These are phyloP conservation scores for Colletotrichum sp. DNA, from an alignment of 2,329 filamentous ascomycete genomes.

Conservation along the genomic window DNA sequence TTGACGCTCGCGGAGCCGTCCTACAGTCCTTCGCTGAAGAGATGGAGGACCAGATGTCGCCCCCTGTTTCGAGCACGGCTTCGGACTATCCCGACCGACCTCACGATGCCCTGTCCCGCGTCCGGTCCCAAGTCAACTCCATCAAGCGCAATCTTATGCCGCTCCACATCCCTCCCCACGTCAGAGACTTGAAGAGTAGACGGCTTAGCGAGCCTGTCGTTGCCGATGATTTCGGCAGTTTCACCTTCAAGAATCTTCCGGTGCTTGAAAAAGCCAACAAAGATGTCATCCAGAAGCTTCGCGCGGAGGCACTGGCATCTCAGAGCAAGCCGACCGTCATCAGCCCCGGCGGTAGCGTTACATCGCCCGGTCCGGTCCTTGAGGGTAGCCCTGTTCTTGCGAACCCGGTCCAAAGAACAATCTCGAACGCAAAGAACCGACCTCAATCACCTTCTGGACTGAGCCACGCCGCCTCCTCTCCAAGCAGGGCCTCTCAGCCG, in stretches of 20 bases:
- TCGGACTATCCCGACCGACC: constrained; percentile 87
- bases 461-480: constrained; percentile 83
- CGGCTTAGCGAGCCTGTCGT: constrained; percentile 89
- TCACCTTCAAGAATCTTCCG: constrained; percentile 95
- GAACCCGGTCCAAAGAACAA: constrained; percentile 78
- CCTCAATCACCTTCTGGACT: constrained; percentile 86
- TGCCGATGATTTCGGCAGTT: constrained; percentile 93
- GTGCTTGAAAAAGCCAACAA: constrained; percentile 98
- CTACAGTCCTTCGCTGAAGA: constrained; percentile 93
- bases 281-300: constrained; percentile 95
- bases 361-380: constrained; percentile 71
- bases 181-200: constrained; percentile 86
- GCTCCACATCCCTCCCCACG: constrained; percentile 93
- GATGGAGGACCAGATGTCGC: constrained; percentile 85
- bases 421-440: constrained; percentile 85
- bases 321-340: constrained; percentile 58
- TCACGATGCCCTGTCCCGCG: constrained; percentile 91
- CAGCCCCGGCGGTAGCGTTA: constrained; percentile 48
- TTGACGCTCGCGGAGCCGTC: constrained; percentile 89
- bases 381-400: constrained; percentile 87
- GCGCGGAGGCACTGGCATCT: constrained; percentile 82
- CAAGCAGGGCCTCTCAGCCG: constrained; percentile 78
- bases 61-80: constrained; percentile 70
- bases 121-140: constrained; percentile 84
- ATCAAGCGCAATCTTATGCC: constrained; percentile 94